These are phyloP conservation scores for Neofusicoccum ribis DNA, from an alignment of 2,329 filamentous ascomycete species.

Conservation along the genomic window DNA sequence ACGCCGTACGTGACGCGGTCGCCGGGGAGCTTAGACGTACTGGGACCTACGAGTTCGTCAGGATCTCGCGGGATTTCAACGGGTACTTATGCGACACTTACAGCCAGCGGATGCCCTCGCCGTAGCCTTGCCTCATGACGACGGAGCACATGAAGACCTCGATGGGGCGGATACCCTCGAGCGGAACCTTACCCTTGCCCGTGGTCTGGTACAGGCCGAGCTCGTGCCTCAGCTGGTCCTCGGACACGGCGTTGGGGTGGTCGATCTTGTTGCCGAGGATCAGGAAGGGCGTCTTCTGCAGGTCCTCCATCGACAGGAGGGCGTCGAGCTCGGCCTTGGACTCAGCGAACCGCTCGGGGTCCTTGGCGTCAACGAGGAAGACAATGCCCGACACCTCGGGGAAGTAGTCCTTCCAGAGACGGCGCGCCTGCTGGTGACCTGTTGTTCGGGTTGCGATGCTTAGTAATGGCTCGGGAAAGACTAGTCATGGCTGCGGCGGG, in stretches of 20 bases:
- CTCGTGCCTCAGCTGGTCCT: slow-evolving; percentile 91
- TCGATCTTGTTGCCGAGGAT: slow-evolving; percentile 99
- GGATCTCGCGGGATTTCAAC: not conserved
- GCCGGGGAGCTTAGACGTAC: slow-evolving; percentile 4
- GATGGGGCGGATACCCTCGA: slow-evolving; percentile 90
- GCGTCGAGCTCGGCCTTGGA: slow-evolving; percentile 95
- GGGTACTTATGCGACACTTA: not conserved
- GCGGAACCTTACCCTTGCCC: slow-evolving; percentile 89
- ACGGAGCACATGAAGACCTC: slow-evolving; percentile 98
- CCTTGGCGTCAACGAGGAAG: slow-evolving; percentile 96
- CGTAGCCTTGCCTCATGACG: slow-evolving; percentile 87
- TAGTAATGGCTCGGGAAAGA: slow-evolving; percentile 4
- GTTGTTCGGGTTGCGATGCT: not conserved
- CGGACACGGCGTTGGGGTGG: slow-evolving; percentile 90
- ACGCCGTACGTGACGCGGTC: not conserved
- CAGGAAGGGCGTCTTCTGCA: slow-evolving; percentile 92
- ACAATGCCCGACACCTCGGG: slow-evolving; percentile 69
- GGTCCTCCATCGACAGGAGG: slow-evolving; percentile 93
- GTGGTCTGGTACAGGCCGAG: slow-evolving; percentile 95
- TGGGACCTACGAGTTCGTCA: not conserved
- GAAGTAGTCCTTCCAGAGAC: slow-evolving; percentile 43
- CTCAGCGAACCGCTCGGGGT: slow-evolving; percentile 90
- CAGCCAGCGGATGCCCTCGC: slow-evolving; percentile 44
- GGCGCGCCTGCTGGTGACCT: slow-evolving; percentile 40
- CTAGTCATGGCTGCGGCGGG: not conserved